Evolutionary conservation across 129 eudicot species (phyloP).

Genomic region (Lactuca sativa): DNA sequence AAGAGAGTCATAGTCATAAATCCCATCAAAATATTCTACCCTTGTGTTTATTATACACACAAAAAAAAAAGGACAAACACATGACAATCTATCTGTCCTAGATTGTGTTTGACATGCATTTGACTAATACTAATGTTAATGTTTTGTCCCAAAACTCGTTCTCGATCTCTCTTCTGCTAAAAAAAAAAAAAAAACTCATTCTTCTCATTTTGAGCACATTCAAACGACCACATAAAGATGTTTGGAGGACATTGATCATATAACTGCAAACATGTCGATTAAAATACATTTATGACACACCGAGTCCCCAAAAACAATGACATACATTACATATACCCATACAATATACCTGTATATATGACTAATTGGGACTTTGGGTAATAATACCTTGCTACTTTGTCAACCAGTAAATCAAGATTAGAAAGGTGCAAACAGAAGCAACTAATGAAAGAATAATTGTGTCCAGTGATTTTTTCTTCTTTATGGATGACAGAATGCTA

Average conservation of each 20-base stretch:
- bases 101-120: too few species aligned
- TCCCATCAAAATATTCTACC: too few species aligned
- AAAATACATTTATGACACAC: slow-evolving; percentile 18
- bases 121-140: too few species aligned
- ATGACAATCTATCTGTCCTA: too few species aligned
- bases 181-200: too few species aligned
- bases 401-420: slow-evolving; percentile 91
- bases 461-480: slow-evolving; percentile 98
- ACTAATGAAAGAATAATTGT: slow-evolving; percentile 93
- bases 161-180: too few species aligned
- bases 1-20: background rate
- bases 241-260: slow-evolving; percentile 27
- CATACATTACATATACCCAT: slow-evolving; percentile 20
- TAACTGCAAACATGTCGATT: slow-evolving; percentile 24
- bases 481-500: slow-evolving; percentile 75
- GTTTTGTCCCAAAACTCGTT: too few species aligned
- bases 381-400: slow-evolving; percentile 53
- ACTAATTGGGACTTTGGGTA: slow-evolving; percentile 17
- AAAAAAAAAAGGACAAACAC: too few species aligned
- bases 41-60: too few species aligned
- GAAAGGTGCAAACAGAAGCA: slow-evolving; percentile 92
- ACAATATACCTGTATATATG: slow-evolving; percentile 25
- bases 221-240: background rate
- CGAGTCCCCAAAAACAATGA: slow-evolving; percentile 20
- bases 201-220: too few species aligned